Conservation (phyloP, 2,329 filamentous ascomycete species). For the Trichoderma arundinaceum region DNA sequence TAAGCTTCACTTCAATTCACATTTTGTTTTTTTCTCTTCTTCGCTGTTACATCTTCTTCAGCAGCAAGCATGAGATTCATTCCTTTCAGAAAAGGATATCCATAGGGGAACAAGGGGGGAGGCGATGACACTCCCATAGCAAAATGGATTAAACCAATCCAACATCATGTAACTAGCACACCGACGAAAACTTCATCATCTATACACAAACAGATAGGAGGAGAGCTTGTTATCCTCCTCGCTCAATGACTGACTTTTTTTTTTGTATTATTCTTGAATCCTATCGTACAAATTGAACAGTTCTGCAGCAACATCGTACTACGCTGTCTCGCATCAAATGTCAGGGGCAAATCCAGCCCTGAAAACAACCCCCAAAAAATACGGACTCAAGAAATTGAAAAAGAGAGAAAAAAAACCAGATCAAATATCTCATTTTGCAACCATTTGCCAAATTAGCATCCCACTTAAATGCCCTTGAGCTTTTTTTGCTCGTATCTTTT, state of each 20-base stretch:
- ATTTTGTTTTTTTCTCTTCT: neutral
- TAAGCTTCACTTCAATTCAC: no score
- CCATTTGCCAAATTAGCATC: slow-evolving; percentile 32
- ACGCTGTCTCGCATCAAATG: slow-evolving; percentile 35
- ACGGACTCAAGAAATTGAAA: slow-evolving; percentile 20
- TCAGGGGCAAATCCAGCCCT: slow-evolving; percentile 27
- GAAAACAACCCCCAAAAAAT: slow-evolving; percentile 24
- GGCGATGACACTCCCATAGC: neutral
- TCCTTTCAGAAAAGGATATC: neutral
- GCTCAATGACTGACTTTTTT: slow-evolving; percentile 28
- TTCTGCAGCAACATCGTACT: slow-evolving; percentile 32
- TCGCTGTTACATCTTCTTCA: neutral
- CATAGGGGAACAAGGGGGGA: neutral
- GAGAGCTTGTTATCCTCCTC: neutral
- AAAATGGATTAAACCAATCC: neutral
- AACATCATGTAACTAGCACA: neutral
- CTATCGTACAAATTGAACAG: slow-evolving; percentile 34
- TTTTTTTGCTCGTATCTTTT: slow-evolving; percentile 1
- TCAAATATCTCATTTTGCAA: slow-evolving; percentile 28
- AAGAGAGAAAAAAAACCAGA: slow-evolving; percentile 4
- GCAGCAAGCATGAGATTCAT: no score
- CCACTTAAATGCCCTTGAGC: slow-evolving; percentile 29
- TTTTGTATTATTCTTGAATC: slow-evolving; percentile 27
- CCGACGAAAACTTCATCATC: neutral
- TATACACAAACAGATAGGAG: neutral